Evolutionary conservation across 2,329 filamentous ascomycete species (phyloP).

Genomic region (Pseudocercospora fijiensis): DNA sequence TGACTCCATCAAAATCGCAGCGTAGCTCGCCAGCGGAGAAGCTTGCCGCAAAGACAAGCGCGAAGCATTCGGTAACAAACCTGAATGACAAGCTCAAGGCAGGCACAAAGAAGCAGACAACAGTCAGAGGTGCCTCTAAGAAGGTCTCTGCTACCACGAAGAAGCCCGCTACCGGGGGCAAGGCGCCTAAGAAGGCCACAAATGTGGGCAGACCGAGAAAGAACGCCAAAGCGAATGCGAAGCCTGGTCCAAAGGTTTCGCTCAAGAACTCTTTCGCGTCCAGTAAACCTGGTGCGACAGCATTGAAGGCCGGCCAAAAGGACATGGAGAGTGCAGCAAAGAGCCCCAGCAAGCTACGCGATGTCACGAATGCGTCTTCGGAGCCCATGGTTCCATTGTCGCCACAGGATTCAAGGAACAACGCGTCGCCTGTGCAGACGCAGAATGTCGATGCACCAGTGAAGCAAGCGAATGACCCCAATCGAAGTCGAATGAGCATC

Average conservation of each 20-base stretch:
- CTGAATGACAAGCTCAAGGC: constrained; percentile 25
- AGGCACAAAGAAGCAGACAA: constrained; percentile 20
- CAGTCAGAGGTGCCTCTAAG: constrained; percentile 18
- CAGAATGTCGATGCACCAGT: constrained; percentile 3
- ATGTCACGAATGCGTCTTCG: constrained; percentile 24
- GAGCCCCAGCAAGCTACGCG: constrained; percentile 33
- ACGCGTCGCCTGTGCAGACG: constrained; percentile 20
- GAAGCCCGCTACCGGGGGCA: constrained; percentile 27
- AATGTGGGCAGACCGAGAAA: constrained; percentile 17
- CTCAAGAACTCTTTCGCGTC: constrained; percentile 29
- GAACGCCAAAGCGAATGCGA: constrained; percentile 9
- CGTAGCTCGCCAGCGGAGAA: constrained; percentile 27
- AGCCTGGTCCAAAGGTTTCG: constrained; percentile 10
- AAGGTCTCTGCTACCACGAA: constrained; percentile 16
- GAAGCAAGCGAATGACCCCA: background rate
- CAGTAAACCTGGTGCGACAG: constrained; percentile 28
- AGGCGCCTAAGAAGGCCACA: constrained; percentile 15
- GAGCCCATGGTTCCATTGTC: constrained; percentile 31
- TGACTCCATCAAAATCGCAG: constrained; percentile 38
- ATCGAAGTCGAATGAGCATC: constrained; percentile 23
- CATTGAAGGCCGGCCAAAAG: constrained; percentile 24
- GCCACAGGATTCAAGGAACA: constrained; percentile 28
- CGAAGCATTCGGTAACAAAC: constrained; percentile 21
- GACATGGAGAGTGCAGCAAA: constrained; percentile 18
- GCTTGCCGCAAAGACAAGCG: background rate